Conservation (phyloP, 2,329 filamentous ascomycete species). For the Phaeosphaeriaceae sp. region DNA sequence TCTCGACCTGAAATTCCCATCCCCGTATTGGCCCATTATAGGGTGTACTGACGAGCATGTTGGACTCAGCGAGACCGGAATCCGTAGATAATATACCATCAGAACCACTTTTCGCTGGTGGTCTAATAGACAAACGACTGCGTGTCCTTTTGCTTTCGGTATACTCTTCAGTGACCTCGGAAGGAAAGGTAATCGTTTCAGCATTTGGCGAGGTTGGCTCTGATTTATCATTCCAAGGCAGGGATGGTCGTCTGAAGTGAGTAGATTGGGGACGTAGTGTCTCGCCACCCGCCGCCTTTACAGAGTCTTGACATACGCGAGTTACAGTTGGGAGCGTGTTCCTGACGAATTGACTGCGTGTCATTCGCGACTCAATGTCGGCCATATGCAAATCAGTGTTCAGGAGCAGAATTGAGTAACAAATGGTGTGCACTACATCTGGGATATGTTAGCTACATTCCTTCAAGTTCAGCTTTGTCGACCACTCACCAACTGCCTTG, state of each 20-base stretch:
- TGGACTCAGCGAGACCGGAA: slow-evolving; percentile 60
- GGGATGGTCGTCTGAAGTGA: slow-evolving; percentile 40
- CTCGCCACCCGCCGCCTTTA: slow-evolving; percentile 48
- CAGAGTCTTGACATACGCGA: slow-evolving; percentile 74
- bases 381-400: slow-evolving; percentile 96
- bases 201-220: slow-evolving; percentile 43
- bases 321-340: slow-evolving; percentile 93
- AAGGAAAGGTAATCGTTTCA: slow-evolving; percentile 33
- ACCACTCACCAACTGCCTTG: slow-evolving; percentile 76
- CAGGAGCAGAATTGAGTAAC: slow-evolving; percentile 91
- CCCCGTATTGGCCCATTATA: slow-evolving; percentile 77
- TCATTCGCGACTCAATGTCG: slow-evolving; percentile 97
- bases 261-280: slow-evolving; percentile 44
- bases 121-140: slow-evolving; percentile 53
- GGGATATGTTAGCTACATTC: slow-evolving; percentile 39
- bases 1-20: slow-evolving; percentile 90
- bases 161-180: slow-evolving; percentile 40
- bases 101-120: slow-evolving; percentile 45
- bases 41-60: slow-evolving; percentile 76
- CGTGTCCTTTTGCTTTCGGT: slow-evolving; percentile 44
- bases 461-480: neutral
- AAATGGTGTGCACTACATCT: slow-evolving; percentile 97
- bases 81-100: slow-evolving; percentile 45
- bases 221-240: slow-evolving; percentile 46
- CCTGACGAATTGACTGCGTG: slow-evolving; percentile 89